Conservation (phyloP, 1,139 yeast genomes). For the Magnusiomyces magnusii region DNA sequence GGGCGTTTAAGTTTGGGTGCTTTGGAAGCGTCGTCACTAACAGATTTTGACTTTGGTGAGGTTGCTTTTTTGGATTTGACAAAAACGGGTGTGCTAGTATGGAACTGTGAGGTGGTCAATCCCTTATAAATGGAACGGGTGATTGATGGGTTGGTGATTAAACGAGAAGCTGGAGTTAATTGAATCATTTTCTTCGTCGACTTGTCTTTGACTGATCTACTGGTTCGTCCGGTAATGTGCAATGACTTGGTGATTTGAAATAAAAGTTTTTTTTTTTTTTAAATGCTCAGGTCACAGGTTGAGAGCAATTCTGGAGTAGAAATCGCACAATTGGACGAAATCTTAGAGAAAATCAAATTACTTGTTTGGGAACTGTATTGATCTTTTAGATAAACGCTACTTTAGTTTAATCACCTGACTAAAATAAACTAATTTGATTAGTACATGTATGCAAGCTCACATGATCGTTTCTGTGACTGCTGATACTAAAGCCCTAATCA, state of each 20-base stretch:
- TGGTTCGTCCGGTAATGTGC: too few relatives aligned
- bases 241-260: too few relatives aligned
- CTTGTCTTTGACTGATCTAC: too few relatives aligned
- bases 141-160: background rate
- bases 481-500: background rate
- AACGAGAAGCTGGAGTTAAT: background rate
- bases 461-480: background rate
- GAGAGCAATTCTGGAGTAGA: too few relatives aligned
- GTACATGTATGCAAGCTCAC: background rate
- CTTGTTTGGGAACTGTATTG: too few relatives aligned
- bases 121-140: background rate
- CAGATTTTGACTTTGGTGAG: background rate
- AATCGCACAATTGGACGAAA: too few relatives aligned
- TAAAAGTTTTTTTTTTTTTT: too few relatives aligned
- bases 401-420: background rate
- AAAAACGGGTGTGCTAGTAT: background rate
- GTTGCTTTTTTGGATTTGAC: background rate
- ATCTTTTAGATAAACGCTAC: too few relatives aligned
- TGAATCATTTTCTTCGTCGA: background rate
- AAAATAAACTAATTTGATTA: background rate
- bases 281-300: too few relatives aligned
- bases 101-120: background rate
- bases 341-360: too few relatives aligned
- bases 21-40: background rate
- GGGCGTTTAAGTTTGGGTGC: background rate